Base-by-base conservation (phyloP, 192 early-diverging fungal genomes). In the Coemansia javaensis region DNA sequence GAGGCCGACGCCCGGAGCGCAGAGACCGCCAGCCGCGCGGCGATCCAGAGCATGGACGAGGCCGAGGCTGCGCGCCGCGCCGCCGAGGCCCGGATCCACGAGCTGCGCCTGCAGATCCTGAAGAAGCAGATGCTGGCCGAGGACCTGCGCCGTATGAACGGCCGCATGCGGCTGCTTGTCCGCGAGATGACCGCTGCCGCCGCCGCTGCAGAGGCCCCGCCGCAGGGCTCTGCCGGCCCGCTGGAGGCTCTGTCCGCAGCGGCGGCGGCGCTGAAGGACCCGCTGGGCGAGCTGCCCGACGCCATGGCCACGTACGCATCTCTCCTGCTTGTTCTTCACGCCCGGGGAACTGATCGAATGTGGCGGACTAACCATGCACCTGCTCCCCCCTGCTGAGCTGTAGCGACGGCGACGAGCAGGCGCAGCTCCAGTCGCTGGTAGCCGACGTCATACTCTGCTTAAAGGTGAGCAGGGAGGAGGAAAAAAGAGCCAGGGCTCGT, bases 91-190 rank as follows among this genome's bases (percentile, higher is more conserved):
- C 36, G 58, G 5, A 58, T 65, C 12, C 53, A 50, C 7, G 57
- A 73, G 24, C 33, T 60, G 21, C 49, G 69, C 7, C 38, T 73
- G 21, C 62, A 56, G 33, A 62, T 66, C 13, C 31, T 73, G 36
- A 50, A 61, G 30, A 65, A 65, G 42, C 62, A 66, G 41, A 21
- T 58, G 13, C 56, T 65, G 41, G 57, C 63, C 0, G 69, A 73
- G 28, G 60, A 61, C 21, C n/a, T 50, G 21, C 44, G 53, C 13
- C 47, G 58, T 8, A 13, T 58, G 35, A 44, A 48, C 21, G 49
- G 32, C 32, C 50, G 62, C 15, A 64, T 73, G 53, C 46, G 35
- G 27, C 32, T 44, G 18, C 28, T 73, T 10, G 48, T 47, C 10
- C 53, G 39, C 22, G 69, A 73, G 16, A 73, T 64, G 56, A 8